phyloP scores from a whole-genome alignment of 306 rosid species.

The Sechiopsis laciniata region DNA sequence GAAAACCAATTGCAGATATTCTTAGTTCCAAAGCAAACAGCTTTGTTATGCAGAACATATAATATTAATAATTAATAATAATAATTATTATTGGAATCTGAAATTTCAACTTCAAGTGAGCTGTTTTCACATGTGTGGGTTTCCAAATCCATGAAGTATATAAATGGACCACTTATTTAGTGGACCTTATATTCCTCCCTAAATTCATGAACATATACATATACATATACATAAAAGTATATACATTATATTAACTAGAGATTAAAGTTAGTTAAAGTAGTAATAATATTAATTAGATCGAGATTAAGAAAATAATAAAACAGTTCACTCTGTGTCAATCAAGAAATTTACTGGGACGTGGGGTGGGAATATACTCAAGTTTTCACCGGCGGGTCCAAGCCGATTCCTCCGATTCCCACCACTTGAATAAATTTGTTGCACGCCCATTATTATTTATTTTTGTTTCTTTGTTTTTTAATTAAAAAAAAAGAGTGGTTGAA shows the following conservation, averaged over 20 bases:
- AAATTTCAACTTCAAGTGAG: constrained; percentile 43
- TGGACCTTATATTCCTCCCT: constrained; percentile 18
- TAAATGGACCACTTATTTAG: constrained; percentile 30
- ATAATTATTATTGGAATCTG: constrained; percentile 19
- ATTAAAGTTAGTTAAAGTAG: background rate
- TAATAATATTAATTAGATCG: background rate
- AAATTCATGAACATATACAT: background rate
- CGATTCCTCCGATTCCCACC: too few relatives aligned
- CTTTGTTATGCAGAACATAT: background rate
- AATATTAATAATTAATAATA: background rate
- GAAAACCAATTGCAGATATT: background rate
- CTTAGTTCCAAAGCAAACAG: constrained; percentile 16
- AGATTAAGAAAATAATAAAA: background rate
- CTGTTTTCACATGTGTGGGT: constrained; percentile 41
- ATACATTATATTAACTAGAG: background rate
- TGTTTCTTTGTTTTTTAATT: too few relatives aligned
- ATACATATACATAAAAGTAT: background rate
- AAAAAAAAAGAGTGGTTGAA: too few relatives aligned
- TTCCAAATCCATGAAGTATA: constrained; percentile 21
- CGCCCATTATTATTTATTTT: too few relatives aligned
- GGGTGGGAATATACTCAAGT: too few relatives aligned
- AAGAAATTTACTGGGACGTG: too few relatives aligned
- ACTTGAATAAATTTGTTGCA: too few relatives aligned
- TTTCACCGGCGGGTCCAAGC: too few relatives aligned
- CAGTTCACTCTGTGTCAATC: too few relatives aligned